Conservation (phyloP, 2,329 filamentous ascomycete species). For the Aspergillus pseudonomiae region DNA sequence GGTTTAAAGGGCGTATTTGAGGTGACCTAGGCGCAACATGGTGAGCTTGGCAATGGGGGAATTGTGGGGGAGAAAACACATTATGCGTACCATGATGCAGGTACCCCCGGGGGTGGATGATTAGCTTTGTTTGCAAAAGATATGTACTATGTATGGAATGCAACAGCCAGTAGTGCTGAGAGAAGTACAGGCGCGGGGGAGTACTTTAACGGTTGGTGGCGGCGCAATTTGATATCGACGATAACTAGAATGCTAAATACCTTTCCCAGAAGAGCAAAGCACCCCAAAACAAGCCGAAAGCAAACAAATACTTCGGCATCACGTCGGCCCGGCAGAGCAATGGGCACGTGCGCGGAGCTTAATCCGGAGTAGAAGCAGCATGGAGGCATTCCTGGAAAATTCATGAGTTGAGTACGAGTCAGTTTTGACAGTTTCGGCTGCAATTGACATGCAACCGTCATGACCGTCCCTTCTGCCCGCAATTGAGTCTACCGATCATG, state of each 20-base stretch:
- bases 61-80: not conserved
- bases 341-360: slow-evolving; percentile 20
- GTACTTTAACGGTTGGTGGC: too few species aligned
- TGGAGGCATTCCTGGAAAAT: not conserved
- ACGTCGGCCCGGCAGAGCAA: slow-evolving; percentile 25
- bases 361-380: not conserved
- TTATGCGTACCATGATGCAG: slow-evolving; percentile 25
- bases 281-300: slow-evolving; percentile 18
- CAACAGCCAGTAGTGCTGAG: not conserved
- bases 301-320: slow-evolving; percentile 24
- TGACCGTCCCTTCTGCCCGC: not conserved
- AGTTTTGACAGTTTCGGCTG: not conserved
- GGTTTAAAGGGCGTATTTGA: slow-evolving; percentile 69
- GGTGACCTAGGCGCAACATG: slow-evolving; percentile 26
- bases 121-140: not conserved
- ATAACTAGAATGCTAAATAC: slow-evolving; percentile 15
- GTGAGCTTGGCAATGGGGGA: not conserved
- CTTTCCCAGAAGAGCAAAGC: slow-evolving; percentile 16
- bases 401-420: not conserved
- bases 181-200: not conserved
- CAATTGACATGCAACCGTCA: not conserved
- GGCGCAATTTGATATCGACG: not conserved
- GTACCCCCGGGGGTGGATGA: not conserved
- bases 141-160: not conserved
- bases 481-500: slow-evolving; percentile 17